Evolutionary conservation across 371 early-diverging fungal genomes (phyloP).

Genomic region (Saksenaea vasiformis): DNA sequence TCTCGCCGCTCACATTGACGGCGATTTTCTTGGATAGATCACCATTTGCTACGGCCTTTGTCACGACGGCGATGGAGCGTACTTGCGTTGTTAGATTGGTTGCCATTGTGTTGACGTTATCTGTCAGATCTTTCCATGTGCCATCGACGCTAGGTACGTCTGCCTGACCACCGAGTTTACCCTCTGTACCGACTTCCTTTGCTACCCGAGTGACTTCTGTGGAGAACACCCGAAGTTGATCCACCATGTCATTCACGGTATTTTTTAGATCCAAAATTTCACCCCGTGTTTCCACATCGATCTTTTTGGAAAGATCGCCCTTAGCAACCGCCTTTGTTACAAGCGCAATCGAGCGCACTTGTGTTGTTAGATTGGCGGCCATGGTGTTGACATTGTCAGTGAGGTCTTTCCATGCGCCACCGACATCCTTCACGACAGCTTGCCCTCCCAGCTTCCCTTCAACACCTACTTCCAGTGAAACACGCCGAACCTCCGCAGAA

Average conservation of each 20-base stretch:
- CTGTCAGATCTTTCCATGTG: conserved; percentile 45
- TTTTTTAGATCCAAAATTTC: conserved; percentile 39
- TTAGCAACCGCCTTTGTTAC: conserved; percentile 44
- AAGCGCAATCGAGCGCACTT: conserved; percentile 31
- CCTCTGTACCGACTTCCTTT: conserved; percentile 22
- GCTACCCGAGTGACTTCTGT: conserved; percentile 12
- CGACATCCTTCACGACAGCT: conserved; percentile 46
- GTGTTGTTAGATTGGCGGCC: conserved; percentile 17
- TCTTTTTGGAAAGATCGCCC: conserved; percentile 40
- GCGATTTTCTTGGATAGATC: conserved; percentile 20
- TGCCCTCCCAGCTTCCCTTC: conserved; percentile 44
- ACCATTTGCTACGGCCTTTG: conserved; percentile 29
- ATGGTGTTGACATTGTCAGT: conserved; percentile 57
- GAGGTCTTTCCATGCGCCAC: conserved; percentile 63
- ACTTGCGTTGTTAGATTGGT: conserved; percentile 29
- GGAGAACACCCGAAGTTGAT: conserved; percentile 8
- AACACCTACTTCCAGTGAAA: conserved; percentile 32
- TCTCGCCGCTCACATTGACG: conserved; percentile 37
- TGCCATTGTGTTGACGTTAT: conserved; percentile 34
- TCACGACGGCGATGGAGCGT: conserved; percentile 28
- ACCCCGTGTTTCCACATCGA: conserved; percentile 32
- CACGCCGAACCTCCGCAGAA: conserved; percentile 30
- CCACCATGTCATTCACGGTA: conserved; percentile 11
- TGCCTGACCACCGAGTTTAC: conserved; percentile 39
- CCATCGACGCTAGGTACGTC: conserved; percentile 31